Base-by-base conservation (phyloP, 805 yeast species). In the Saccharomyces kudriavzevii region DNA sequence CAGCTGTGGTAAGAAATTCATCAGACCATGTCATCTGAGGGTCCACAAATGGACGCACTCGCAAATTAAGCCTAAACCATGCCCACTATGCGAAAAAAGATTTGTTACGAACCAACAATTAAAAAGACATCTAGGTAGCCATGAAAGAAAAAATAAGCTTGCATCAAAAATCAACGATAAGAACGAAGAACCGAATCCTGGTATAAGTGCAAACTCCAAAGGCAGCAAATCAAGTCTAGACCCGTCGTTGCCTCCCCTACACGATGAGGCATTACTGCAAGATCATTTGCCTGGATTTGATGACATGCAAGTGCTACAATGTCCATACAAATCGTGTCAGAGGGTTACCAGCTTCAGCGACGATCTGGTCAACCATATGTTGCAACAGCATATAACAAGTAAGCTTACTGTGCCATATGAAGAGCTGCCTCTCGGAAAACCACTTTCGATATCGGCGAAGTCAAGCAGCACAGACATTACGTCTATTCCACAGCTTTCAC, bases 41-140 rank as follows among this genome's bases (percentile, higher is more conserved):
- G 89, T 94, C 14, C 97, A 90, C 66, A 63, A 76, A 54, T 74
- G 88, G 61, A 86, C 91, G 20, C 96, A 89, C 63, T 62, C 73
- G 5, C 71, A 71, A 17, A 74, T 70, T 6, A 83, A 82, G 58
- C 87, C 87, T 0, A 73, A 71, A 57, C 79, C 76, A 43, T 84
- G 89, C 61, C 63, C 73, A 0, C 59, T 76, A 0, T 84, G 89
- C 61, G 78, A 77, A 4, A 83, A 82, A 64, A 84, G 87, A 1
- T 83, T 82, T 48, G 80, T 79, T 56, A 70, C 85, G 0, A 65
- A 67, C 47, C 88, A 83, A 63, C 87, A 82, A 60, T 68, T 83
- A 48, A 75, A 74, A 54, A 68, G 88, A 54, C 89, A 84, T 65
- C 80, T 78, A 63, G 77, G 74, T 49, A 79, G 85, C 1, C 88